Conservation (phyloP, 1,284 basidiomycete genomes). For the Trichosporon asahii region DNA sequence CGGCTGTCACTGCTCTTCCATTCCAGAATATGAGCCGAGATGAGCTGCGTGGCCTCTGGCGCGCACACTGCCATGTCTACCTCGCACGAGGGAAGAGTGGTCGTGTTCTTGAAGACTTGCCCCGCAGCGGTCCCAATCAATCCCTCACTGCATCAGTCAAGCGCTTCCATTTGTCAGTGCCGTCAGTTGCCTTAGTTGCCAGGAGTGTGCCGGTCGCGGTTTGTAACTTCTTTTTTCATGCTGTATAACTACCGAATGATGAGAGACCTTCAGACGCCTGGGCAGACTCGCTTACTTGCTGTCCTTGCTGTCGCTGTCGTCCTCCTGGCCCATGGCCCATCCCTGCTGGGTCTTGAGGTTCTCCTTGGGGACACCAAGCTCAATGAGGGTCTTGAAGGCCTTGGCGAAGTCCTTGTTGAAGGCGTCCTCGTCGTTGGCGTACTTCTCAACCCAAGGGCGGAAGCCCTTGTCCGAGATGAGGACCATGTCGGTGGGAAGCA, state of each 20-base stretch:
- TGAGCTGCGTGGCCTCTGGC: not conserved
- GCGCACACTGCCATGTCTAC: not conserved
- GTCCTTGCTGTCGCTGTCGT: not conserved
- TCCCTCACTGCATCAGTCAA: not conserved
- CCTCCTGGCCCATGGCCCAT: constrained; percentile 13
- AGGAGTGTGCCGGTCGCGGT: not conserved
- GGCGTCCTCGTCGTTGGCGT: constrained; percentile 73
- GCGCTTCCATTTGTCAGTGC: not conserved
- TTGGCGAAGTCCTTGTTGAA: constrained; percentile 86
- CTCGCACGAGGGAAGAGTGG: not conserved
- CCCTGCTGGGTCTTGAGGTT: constrained; percentile 59
- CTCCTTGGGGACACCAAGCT: constrained; percentile 77
- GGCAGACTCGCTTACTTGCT: not conserved
- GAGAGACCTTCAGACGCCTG: not conserved
- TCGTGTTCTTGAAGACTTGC: not conserved
- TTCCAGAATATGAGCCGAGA: not conserved
- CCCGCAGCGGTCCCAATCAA: not conserved
- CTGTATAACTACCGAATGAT: constrained; percentile 6
- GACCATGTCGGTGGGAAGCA: constrained; percentile 81
- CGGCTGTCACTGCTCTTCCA: not conserved
- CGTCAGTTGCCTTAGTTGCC: no score
- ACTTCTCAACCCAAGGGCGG: constrained; percentile 60
- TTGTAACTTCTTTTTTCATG: constrained; percentile 9
- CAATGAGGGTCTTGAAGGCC: constrained; percentile 71
- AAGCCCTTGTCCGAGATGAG: constrained; percentile 47